Evolutionary conservation across 139 green algal species (phyloP), one percentile per base, ranked within the genome.

Genomic region (Zygnema cylindricum): DNA sequence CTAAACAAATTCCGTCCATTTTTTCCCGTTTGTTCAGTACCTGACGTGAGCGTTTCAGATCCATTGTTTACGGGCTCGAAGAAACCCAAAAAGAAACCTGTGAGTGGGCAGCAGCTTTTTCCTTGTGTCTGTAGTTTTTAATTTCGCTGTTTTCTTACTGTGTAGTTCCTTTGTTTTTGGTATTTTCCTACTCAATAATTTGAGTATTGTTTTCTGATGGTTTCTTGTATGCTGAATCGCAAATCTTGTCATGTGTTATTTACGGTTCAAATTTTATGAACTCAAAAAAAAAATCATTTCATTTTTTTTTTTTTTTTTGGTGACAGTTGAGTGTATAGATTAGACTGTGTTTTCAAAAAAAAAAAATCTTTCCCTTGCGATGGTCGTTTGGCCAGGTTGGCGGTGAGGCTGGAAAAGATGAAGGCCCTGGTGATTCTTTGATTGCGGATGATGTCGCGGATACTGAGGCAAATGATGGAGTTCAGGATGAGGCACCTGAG

Each of bases 31-130:
- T n/a, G n/a, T n/a, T n/a, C n/a, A n/a, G n/a, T n/a, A n/a, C n/a
- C n/a, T n/a, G n/a, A n/a, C n/a, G n/a, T n/a, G n/a, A n/a, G n/a
- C n/a, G n/a, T n/a, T n/a, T n/a, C n/a, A n/a, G n/a, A n/a, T n/a
- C n/a, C n/a, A n/a, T n/a, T n/a, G n/a, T n/a, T 86, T 25, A 30
- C 2, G 75, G 84, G 0, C 30, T 33, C 76, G 77, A 89, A 89
- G 82, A 79, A 89, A 79, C 94, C 93, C 86, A 92, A 94, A 91
- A 57, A 77, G 32, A 85, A 81, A 84, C 23, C 55, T 40, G 75
- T 84, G 30, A 87, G 23, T 38, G 57, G 2, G 57, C 0, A 73
- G 55, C 38, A 11, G 16, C 32, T 25, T 39, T 83, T 23, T 78
- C 23, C 30, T n/a, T 49, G 25, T 49, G 57, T 30, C 30, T 73